Evolutionary conservation across 73 alveolate genomes (phyloP).

Genomic region (Paramecium sexaurelia): DNA sequence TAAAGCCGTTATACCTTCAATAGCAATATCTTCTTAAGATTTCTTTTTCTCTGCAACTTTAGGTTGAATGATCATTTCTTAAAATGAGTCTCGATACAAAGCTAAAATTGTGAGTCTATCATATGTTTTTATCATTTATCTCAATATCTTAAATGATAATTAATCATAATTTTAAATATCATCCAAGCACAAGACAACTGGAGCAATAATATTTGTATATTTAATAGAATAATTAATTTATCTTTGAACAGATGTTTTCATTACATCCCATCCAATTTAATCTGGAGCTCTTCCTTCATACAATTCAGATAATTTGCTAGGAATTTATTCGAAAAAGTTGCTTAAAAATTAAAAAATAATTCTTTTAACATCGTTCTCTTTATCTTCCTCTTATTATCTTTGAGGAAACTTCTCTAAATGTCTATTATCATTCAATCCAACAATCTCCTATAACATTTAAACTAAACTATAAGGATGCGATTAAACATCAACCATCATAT

Average conservation of each 20-base stretch:
- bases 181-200: conserved; percentile 55
- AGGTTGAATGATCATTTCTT: conserved; percentile 27
- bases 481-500: neutral
- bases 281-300: conserved; percentile 59
- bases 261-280: conserved; percentile 42
- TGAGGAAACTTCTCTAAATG: conserved; percentile 34
- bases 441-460: neutral
- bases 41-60: neutral
- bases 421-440: neutral
- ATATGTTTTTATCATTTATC: conserved; percentile 26
- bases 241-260: neutral
- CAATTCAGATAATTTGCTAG: neutral
- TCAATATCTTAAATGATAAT: conserved; percentile 6
- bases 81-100: conserved; percentile 53
- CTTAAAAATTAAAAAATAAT: neutral
- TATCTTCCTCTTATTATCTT: neutral
- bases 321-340: conserved; percentile 45
- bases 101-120: conserved; percentile 53
- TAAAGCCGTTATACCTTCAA: neutral
- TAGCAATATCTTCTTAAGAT: conserved; percentile 25
- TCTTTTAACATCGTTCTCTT: neutral
- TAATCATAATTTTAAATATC: conserved; percentile 62
- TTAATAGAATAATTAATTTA: conserved; percentile 27
- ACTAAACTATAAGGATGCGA: neutral
- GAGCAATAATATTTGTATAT: conserved; percentile 43